Evolutionary conservation across 176 grass and related monocot species (phyloP), one percentile per base, ranked within the genome.

Genomic region (Themeda triandra): DNA sequence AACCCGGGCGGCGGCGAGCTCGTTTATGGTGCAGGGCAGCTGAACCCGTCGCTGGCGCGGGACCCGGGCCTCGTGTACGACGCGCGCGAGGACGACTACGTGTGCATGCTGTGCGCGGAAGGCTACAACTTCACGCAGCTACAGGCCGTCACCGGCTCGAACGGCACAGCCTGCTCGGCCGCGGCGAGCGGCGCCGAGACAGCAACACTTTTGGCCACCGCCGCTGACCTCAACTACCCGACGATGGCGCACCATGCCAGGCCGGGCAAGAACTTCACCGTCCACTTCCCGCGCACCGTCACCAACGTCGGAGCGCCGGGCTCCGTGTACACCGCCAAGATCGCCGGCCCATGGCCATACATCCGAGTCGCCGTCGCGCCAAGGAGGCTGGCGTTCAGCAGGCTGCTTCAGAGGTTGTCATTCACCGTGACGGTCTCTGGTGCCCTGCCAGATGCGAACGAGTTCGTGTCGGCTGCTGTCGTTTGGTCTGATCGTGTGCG

Each of bases 151-250:
- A 86, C 63, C 19, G 65, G 39, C 39, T 18, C 73, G 21, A 0
- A 37, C 75, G 51, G 11, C 18, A 36, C 17, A 8, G 15, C 39
- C 8, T 87, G 86, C 86, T 39, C 19, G 13, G 63, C 25, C 2
- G 11, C 19, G 11, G 15, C 31, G 4, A 9, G 0, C 4, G 1
- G 30, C 37, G 11, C 9, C 28, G 2, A 4, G n/a, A n/a, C n/a
- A n/a, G n/a, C n/a, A n/a, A n/a, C n/a, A n/a, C n/a, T n/a, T n/a
- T n/a, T n/a, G n/a, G n/a, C n/a, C 10, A 5, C 4, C 58, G 4
- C 49, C 31, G 53, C 10, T 15, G 79, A 83, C 65, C 87, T 89
- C 33, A 92, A 89, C 80, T 87, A 92, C 42, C 91, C 91, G 15
- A 89, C 91, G 17, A 92, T 92, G 87, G 69, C 76, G 6, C 45